Base-by-base conservation (phyloP, 1,284 basidiomycete species). In the Cerioporus squamosus region DNA sequence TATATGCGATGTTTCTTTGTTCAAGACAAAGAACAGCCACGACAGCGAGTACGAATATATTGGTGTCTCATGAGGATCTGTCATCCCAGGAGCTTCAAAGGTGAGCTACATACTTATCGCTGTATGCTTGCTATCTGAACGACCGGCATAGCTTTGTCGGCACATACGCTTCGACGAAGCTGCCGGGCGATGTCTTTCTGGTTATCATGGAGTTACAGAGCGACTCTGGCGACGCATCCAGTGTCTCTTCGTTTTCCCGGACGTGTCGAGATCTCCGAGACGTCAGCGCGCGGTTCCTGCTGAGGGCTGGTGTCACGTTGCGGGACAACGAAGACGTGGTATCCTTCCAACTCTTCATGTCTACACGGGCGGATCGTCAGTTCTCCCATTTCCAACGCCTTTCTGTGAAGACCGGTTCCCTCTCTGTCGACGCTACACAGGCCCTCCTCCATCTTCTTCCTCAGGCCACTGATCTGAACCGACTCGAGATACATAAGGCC, bases 281-380 rank as follows among this genome's bases (percentile, higher is more conserved):
- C 10, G 43, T 18, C 44, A 15, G 18, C 26, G 44, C 23, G 20
- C 44, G 33, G 8, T 20, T 53, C 14, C 51, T 53, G 44, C 44
- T 45, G 20, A 33, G 17, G 22, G 20, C 42, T 14, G 26, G 26
- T 29, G 26, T 54, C n/a, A 40, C 44, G 1, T 18, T 54, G 23
- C 52, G 52, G 15, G 38, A 47, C 20, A 38, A 38, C 45, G n/a
- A 8, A 47, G 26, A 40, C 24, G 39, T 26, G 8, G 9, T 46
- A n/a, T 54, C 52, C 33, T 47, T 54, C 18, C 15, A 12, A 20
- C 38, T 54, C 38, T 47, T 54, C 44, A 54, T 54, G 18, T 33
- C 39, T 5, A n/a, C 22, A 14, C 44, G 46, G 44, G 36, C 20
- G 12, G 6, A 17, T 18, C 44, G 38, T 5, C 52, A 44, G 24